phyloP scores from a whole-genome alignment of 495 filamentous ascomycete genomes.

The Daldinia grandis region DNA sequence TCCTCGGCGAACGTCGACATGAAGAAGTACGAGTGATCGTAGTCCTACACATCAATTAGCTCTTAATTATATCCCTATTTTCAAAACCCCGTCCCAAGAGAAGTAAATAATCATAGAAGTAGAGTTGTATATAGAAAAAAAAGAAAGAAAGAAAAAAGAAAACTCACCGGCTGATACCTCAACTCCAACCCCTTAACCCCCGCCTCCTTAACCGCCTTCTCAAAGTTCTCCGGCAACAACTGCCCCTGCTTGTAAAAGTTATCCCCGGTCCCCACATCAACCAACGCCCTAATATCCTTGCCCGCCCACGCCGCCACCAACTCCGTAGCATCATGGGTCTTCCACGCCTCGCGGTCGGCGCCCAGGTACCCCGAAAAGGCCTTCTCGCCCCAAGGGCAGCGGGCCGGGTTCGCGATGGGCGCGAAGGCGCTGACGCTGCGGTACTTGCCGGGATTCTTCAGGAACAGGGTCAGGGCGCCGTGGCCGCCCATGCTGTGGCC shows the following conservation, averaged over 20 bases:
- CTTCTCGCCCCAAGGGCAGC: constrained; percentile 94
- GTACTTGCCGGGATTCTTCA: constrained; percentile 90
- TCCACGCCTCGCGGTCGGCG: constrained; percentile 77
- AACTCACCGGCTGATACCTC: constrained; percentile 76
- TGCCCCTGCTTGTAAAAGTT: constrained; percentile 95
- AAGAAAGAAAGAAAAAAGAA: not conserved
- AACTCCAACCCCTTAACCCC: constrained; percentile 73
- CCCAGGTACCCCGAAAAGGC: constrained; percentile 92
- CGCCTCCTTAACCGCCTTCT: constrained; percentile 75
- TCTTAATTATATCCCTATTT: not conserved
- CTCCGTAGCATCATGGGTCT: constrained; percentile 91
- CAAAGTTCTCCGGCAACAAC: constrained; percentile 92
- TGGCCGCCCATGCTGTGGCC: constrained; percentile 98
- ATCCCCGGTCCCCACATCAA: constrained; percentile 93
- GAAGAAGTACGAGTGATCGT: constrained; percentile 97
- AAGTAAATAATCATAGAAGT: not conserved
- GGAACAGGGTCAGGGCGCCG: constrained; percentile 88
- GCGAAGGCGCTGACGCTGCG: constrained; percentile 88
- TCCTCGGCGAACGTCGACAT: constrained; percentile 89
- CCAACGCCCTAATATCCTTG: constrained; percentile 70
- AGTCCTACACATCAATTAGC: constrained; percentile 61
- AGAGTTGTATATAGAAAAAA: not conserved
- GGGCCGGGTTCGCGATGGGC: constrained; percentile 86
- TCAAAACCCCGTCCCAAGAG: not conserved
- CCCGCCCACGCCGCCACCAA: constrained; percentile 72